A percentile compares a stretch with the other conserved stretches of the same genome.
phyloP scores from a whole-genome alignment of 2,329 filamentous ascomycete genomes.

The Arthroderma uncinatum region DNA sequence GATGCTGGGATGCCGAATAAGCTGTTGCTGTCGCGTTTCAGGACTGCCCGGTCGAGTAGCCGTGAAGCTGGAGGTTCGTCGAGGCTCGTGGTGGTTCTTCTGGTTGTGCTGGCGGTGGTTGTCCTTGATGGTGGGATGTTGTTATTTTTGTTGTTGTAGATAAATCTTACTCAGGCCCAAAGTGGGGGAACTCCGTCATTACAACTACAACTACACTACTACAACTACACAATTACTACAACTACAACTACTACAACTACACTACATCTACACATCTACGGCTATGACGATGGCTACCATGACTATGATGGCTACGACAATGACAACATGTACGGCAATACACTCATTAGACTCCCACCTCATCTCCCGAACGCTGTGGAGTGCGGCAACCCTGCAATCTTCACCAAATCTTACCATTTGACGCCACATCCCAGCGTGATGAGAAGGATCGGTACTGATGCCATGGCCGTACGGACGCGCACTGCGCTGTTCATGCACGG shows the following conservation, averaged over 20 bases:
- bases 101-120: too few species aligned
- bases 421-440: not conserved
- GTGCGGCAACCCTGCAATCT: slow-evolving; percentile 1
- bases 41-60: not conserved
- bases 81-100: not conserved
- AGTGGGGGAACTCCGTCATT: not conserved
- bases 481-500: not conserved
- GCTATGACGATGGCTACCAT: too few species aligned
- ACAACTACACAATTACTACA: not conserved
- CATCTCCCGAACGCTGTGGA: not conserved
- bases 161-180: not conserved
- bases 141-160: not conserved
- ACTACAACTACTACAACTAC: not conserved
- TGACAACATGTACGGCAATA: too few species aligned
- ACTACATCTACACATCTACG: too few species aligned
- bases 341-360: too few species aligned
- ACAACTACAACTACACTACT: not conserved
- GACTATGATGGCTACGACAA: too few species aligned
- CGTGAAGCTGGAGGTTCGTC: not conserved
- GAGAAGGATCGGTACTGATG: not conserved
- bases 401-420: too few species aligned
- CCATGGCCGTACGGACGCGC: not conserved
- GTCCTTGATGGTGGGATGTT: not conserved
- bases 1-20: too few species aligned
- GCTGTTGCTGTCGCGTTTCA: too few species aligned